A percentile compares a stretch with the other conserved stretches of the same genome.
Evolutionary conservation across 164 flowering plant species (phyloP).

Genomic region (Aristolochia californica): DNA sequence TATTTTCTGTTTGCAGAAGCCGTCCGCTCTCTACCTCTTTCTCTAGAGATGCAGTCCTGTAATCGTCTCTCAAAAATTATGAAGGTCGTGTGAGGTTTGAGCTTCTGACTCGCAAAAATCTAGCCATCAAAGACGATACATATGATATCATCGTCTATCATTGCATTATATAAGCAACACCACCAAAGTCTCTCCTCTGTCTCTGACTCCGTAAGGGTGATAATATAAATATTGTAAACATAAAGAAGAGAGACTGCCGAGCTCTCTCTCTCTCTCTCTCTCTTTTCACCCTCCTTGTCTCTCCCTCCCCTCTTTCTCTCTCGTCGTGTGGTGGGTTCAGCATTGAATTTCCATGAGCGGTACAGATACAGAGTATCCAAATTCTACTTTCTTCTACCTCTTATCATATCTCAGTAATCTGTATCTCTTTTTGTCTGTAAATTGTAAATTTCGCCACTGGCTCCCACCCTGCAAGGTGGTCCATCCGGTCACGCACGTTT

Average conservation of each 20-base stretch:
- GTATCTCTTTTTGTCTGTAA: background rate
- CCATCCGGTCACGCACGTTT: too few relatives aligned
- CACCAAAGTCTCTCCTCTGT: background rate
- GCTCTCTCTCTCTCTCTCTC: background rate
- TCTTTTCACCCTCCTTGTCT: background rate
- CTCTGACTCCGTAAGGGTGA: background rate
- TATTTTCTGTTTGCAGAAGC: too few relatives aligned
- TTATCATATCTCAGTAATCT: too few relatives aligned
- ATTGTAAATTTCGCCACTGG: background rate
- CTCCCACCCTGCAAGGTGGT: too few relatives aligned
- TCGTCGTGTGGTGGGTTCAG: background rate
- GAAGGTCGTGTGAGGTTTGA: background rate
- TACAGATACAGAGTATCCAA: conserved; percentile 7
- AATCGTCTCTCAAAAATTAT: background rate
- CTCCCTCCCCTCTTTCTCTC: background rate
- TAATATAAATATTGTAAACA: background rate
- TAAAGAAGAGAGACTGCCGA: background rate
- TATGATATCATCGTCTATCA: conserved; percentile 1
- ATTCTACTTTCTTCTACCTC: background rate
- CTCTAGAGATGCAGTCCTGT: background rate
- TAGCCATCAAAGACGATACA: conserved; percentile 5
- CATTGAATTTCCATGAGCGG: conserved; percentile 4
- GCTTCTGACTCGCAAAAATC: background rate
- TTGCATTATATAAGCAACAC: conserved; percentile 1
- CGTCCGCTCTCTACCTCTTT: conserved; percentile 2